Evolutionary conservation across 805 yeast species (phyloP).

Genomic region (Dipodascus albidus): DNA sequence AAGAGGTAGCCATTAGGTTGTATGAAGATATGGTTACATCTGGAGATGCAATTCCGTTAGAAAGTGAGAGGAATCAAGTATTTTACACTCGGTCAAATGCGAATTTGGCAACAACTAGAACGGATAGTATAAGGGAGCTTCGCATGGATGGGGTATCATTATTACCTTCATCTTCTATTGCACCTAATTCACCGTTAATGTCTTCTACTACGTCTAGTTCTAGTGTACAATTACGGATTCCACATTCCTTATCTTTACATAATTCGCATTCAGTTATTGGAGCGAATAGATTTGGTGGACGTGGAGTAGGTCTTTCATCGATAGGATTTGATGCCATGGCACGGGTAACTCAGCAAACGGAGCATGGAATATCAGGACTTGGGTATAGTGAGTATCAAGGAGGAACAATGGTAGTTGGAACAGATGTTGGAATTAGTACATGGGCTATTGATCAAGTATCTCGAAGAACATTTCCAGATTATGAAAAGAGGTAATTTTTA

Average conservation of each 20-base stretch:
- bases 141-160: neutral
- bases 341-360: constrained; percentile 15
- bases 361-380: constrained; percentile 48
- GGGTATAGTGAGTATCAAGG: constrained; percentile 42
- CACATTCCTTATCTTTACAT: neutral
- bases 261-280: neutral
- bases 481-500: constrained; percentile 13
- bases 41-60: neutral
- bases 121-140: neutral
- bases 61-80: neutral
- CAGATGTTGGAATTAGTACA: constrained; percentile 52
- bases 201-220: neutral
- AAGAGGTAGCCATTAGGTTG: neutral
- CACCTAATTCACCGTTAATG: neutral
- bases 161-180: neutral
- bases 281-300: neutral
- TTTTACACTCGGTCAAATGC: neutral
- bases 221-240: neutral
- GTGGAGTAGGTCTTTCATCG: neutral
- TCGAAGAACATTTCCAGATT: constrained; percentile 18
- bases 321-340: constrained; percentile 1
- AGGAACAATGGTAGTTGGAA: constrained; percentile 49
- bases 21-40: neutral
- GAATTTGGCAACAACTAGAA: neutral
- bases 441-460: constrained; percentile 48